These are phyloP conservation scores for Coriaria nepalensis DNA, from an alignment of 306 rosid genomes.

Conservation along the genomic window DNA sequence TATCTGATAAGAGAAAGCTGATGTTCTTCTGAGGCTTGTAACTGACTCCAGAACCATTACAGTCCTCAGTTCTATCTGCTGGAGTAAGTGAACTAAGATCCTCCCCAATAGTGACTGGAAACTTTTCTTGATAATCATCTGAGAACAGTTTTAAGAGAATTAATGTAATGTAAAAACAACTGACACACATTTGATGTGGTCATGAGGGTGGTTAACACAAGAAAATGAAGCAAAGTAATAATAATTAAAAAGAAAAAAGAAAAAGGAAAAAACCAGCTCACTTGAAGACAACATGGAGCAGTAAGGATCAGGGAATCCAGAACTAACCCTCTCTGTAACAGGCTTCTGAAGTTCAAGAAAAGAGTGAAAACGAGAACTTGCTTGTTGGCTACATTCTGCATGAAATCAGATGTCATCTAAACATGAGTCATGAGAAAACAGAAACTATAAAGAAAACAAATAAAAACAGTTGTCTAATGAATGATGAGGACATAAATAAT, in stretches of 20 bases:
- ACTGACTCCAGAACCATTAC: conserved; percentile 19
- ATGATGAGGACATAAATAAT: neutral
- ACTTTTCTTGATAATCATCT: conserved; percentile 41
- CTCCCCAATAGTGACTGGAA: conserved; percentile 23
- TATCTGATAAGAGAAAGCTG: conserved; percentile 30
- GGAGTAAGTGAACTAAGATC: conserved; percentile 27
- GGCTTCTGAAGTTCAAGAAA: conserved; percentile 34
- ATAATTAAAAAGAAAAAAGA: neutral
- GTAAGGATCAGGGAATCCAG: conserved; percentile 25
- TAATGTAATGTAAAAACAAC: neutral
- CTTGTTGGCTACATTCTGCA: conserved; percentile 43
- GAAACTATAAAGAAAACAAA: conserved; percentile 4
- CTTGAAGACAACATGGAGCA: conserved; percentile 28
- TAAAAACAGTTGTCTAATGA: conserved; percentile 3
- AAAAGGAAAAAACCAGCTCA: conserved; percentile 24
- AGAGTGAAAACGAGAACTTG: conserved; percentile 33
- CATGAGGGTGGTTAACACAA: too few relatives aligned
- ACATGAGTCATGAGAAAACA: conserved; percentile 4
- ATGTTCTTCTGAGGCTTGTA: conserved; percentile 27
- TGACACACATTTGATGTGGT: too few relatives aligned
- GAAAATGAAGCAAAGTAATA: neutral
- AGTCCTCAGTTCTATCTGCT: conserved; percentile 26
- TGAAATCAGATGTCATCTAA: conserved; percentile 11
- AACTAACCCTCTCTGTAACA: conserved; percentile 23
- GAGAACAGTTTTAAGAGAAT: conserved; percentile 10